A percentile compares a stretch with the other conserved stretches of the same genome.
Evolutionary conservation across 2,329 filamentous ascomycete genomes (phyloP).

Genomic region (Pseudocercospora cruenta): DNA sequence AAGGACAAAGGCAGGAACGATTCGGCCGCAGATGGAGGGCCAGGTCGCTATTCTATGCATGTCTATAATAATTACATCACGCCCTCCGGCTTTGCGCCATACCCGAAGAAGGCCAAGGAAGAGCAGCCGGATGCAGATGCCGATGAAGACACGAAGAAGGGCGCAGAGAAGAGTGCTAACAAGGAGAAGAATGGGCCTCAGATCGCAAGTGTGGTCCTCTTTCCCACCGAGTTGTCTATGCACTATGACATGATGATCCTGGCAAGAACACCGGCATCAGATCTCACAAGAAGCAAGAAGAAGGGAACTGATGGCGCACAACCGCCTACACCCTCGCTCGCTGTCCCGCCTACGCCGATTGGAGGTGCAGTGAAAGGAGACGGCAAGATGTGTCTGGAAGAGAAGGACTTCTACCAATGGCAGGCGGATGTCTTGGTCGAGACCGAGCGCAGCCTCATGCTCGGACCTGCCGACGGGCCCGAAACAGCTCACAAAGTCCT

Average conservation of each 20-base stretch:
- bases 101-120: conserved; percentile 50
- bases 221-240: conserved; percentile 76
- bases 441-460: conserved; percentile 72
- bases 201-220: conserved; percentile 78
- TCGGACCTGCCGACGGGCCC: conserved; percentile 73
- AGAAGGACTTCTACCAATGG: conserved; percentile 70
- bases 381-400: conserved; percentile 73
- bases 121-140: conserved; percentile 47
- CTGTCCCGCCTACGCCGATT: conserved; percentile 41
- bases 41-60: conserved; percentile 79
- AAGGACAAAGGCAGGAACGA: conserved; percentile 45
- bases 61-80: conserved; percentile 90
- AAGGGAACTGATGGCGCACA: conserved; percentile 49
- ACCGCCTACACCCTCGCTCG: conserved; percentile 54
- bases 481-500: conserved; percentile 74
- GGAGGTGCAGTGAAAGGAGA: conserved; percentile 54
- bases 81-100: conserved; percentile 82
- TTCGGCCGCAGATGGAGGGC: conserved; percentile 60
- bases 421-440: conserved; percentile 76
- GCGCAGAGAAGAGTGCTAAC: conserved; percentile 49
- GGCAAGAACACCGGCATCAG: conserved; percentile 66
- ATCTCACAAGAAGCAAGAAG: conserved; percentile 52
- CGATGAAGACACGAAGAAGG: conserved; percentile 17
- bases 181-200: conserved; percentile 53
- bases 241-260: conserved; percentile 77